Base-by-base conservation (phyloP, 306 rosid genomes). In the Sindora glabra region DNA sequence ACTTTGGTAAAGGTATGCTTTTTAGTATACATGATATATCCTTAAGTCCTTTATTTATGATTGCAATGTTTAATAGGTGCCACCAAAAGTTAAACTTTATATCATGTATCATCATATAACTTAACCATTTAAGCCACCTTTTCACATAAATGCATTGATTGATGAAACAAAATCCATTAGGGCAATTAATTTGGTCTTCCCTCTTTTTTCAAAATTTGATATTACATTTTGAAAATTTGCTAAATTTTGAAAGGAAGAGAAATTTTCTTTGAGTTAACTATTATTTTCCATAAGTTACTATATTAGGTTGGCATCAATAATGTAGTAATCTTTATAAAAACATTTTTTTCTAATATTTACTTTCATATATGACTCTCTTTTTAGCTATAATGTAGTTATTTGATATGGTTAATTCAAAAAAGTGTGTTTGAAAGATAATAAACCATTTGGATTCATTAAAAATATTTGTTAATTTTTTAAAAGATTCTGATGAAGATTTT, bases 41-140 rank as follows among this genome's bases (percentile, higher is more conserved):
- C 4, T 15, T 41, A 59, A 34, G 39, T 16, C 30, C 22, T 50
- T 62, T n/a, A 59, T 65, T 47, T 62, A 39, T 67, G 36, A 48
- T 60, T 29, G 16, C 13, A 19, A 48, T 3, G 41, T 38, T 69
- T 62, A 30, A 59, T 64, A 89, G 99, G 91, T 86, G 42, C 92
- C 99, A 21, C 76, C 95, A 8, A 90, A 86, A 78, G 96, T 90
- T 64, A 96, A 92, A 73, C 86, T 89, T 73, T 89, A 95, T 29
- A 87, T 92, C 74, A 92, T 92, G 99, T 89, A 89, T 48, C 86
- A 92, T 68, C 86, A 95, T 34, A 86, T 86, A 77, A 92, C 96
- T 48, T 94, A 84, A 81, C 74, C 79, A 66, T 92, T 83, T 74
- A 92, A 86, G 77, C 90, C 95, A 39, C 96, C 99, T 16, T 89